A percentile compares a stretch with the other conserved stretches of the same genome.
Conservation (phyloP, 345 rosid genomes). For the Rhodamnia argentea region DNA sequence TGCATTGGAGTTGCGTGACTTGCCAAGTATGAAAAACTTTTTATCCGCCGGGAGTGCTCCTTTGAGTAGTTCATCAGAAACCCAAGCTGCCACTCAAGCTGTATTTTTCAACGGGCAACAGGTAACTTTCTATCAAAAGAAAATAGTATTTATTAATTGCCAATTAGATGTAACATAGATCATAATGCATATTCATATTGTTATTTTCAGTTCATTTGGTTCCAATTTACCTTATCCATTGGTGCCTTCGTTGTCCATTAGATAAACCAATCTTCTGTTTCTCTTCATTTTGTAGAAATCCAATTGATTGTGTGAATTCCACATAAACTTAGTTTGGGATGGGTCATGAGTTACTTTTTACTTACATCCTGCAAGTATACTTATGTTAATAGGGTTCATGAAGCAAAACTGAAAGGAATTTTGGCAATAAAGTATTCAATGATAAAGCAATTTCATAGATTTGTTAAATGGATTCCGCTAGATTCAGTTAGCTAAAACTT, state of each 20-base stretch:
- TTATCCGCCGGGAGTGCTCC: rapidly evolving
- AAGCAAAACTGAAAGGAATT: too few species aligned
- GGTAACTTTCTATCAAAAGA: not conserved
- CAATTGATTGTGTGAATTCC: not conserved
- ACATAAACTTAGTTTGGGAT: not conserved
- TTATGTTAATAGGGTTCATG: too few species aligned
- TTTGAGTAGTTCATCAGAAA: not conserved
- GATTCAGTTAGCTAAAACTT: too few species aligned
- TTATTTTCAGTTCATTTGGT: not conserved
- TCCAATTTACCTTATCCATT: not conserved
- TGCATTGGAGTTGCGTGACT: not conserved
- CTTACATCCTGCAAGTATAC: too few species aligned
- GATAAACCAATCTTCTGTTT: not conserved
- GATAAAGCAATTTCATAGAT: too few species aligned
- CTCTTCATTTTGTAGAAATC: not conserved
- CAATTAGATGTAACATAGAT: not conserved
- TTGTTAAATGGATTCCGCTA: too few species aligned
- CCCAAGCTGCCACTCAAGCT: not conserved
- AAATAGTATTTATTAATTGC: not conserved
- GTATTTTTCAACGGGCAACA: not conserved
- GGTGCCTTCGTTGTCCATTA: not conserved
- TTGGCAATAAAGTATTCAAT: too few species aligned
- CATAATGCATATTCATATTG: not conserved
- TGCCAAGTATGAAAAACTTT: not conserved
- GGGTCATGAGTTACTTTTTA: not conserved